Evolutionary conservation across 2,329 filamentous ascomycete species (phyloP).

Genomic region (Lachnellula hyalina): DNA sequence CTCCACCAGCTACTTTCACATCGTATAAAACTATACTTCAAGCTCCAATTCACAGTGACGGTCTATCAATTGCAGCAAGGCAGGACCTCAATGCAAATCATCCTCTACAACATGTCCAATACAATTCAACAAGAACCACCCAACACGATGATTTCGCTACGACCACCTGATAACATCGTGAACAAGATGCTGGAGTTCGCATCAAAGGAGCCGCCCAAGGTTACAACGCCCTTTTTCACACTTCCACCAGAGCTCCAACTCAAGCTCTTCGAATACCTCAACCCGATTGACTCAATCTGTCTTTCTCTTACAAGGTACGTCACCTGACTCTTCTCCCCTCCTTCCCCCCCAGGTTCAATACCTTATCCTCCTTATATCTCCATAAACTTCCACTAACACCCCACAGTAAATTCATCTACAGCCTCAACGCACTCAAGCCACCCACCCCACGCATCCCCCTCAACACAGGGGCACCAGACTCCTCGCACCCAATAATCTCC

Average conservation of each 20-base stretch:
- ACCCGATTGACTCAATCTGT: slow-evolving; percentile 16
- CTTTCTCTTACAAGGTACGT: slow-evolving; percentile 16
- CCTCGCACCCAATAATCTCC: slow-evolving; percentile 5
- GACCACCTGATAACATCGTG: not conserved
- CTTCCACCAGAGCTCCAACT: slow-evolving; percentile 18
- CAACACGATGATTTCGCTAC: not conserved
- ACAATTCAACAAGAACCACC: not conserved
- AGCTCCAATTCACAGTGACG: not conserved
- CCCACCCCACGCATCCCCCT: slow-evolving; percentile 1
- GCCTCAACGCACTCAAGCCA: slow-evolving; percentile 9
- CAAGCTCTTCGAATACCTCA: slow-evolving; percentile 15
- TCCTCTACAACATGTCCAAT: not conserved
- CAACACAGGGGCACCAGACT: slow-evolving; percentile 16
- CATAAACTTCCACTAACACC: not conserved
- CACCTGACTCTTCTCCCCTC: not conserved
- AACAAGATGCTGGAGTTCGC: not conserved
- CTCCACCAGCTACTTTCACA: not conserved
- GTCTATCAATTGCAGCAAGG: too few species aligned
- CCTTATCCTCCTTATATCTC: not conserved
- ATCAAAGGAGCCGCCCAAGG: slow-evolving; percentile 1
- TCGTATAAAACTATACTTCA: not conserved
- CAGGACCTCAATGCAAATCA: not conserved
- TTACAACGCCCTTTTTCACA: slow-evolving; percentile 6
- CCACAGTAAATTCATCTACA: slow-evolving; percentile 18
- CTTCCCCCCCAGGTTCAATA: not conserved